Evolutionary conservation across 441 rosid genomes (phyloP), one percentile per base, ranked within the genome.

Genomic region (Euphorbia corollata): DNA sequence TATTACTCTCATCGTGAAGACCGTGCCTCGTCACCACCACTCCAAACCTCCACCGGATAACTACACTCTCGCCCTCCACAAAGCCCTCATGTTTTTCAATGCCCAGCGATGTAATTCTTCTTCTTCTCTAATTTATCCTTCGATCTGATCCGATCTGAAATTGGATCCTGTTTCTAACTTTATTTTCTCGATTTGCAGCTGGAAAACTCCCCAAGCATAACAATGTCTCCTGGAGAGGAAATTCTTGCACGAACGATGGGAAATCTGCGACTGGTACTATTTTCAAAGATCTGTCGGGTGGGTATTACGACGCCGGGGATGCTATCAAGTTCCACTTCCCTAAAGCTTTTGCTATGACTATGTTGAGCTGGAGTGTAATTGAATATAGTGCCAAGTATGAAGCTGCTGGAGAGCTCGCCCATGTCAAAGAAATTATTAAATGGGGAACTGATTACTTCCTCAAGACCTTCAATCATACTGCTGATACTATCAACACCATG

Each of bases 331-430:
- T 87, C 82, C 73, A 82, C 67, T 94, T 89, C 73, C 99, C 96
- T 0, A 71, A 75, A 48, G 83, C 99, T 47, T 94, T 84, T 63
- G 79, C 99, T 24, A 83, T 94, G 84, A 91, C 99, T 3, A 82
- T 94, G 92, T 72, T 93, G 75, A 93, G 99, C 77, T 93, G 99
- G 99, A 93, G 97, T 64, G 99, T 93, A 5, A 91, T 91, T n/a
- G 99, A 93, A 73, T 93, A 93, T 75, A 85, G 96, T 36, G 85
- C 85, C 1, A 93, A 93, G 68, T 93, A 89, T n/a, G 85, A 91
- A 71, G 89, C 90, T 65, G 86, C 86, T 2, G 96, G 91, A 0
- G 99, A 93, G 88, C 97, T 91, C 2, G 68, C 74, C 71, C 96
- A 90, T 75, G 81, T 85, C 54, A 90, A 86, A 70, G 88, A 78